A percentile compares a stretch with the other conserved stretches of the same genome.
These are phyloP conservation scores for Microsporum canis DNA, from an alignment of 2,329 filamentous ascomycete genomes.

Conservation along the genomic window DNA sequence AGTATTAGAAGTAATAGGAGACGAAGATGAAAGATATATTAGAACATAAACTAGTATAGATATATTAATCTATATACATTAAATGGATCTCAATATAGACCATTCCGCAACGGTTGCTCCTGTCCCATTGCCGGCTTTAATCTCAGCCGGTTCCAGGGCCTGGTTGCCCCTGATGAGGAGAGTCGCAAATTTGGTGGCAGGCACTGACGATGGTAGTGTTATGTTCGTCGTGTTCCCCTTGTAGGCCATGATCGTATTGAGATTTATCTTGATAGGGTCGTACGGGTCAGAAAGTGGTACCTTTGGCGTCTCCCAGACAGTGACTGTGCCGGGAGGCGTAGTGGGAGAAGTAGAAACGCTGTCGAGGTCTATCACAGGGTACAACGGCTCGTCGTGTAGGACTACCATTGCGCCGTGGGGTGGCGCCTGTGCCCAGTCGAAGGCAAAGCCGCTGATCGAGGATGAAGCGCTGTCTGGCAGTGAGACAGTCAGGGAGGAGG, in stretches of 20 bases:
- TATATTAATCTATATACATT: too few species aligned
- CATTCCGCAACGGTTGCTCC: constrained; percentile 40
- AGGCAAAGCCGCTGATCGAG: constrained; percentile 38
- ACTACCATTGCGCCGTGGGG: constrained; percentile 44
- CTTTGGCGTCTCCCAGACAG: constrained; percentile 20
- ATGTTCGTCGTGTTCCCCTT: constrained; percentile 35
- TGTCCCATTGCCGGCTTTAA: constrained; percentile 26
- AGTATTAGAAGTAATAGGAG: too few species aligned
- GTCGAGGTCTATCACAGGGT: constrained; percentile 12
- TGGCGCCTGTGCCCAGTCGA: constrained; percentile 50
- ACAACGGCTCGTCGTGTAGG: constrained; percentile 41
- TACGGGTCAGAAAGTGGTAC: constrained; percentile 31
- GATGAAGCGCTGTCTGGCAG: constrained; percentile 31
- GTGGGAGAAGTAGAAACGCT: constrained; percentile 3
- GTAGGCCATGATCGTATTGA: constrained; percentile 27
- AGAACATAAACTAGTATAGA: too few species aligned
- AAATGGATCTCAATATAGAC: constrained; percentile 27
- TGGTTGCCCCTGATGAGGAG: constrained; percentile 36
- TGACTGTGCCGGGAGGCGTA: constrained; percentile 14
- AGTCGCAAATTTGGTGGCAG: constrained; percentile 32
- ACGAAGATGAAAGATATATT: too few species aligned
- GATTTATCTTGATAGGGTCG: constrained; percentile 21
- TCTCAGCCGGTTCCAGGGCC: constrained; percentile 22
- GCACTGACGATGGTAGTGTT: constrained; percentile 24
- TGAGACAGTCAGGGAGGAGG: constrained; percentile 47